Evolutionary conservation across 345 rosid genomes (phyloP), one percentile per base, ranked within the genome.

Genomic region (Pistacia integerrima): DNA sequence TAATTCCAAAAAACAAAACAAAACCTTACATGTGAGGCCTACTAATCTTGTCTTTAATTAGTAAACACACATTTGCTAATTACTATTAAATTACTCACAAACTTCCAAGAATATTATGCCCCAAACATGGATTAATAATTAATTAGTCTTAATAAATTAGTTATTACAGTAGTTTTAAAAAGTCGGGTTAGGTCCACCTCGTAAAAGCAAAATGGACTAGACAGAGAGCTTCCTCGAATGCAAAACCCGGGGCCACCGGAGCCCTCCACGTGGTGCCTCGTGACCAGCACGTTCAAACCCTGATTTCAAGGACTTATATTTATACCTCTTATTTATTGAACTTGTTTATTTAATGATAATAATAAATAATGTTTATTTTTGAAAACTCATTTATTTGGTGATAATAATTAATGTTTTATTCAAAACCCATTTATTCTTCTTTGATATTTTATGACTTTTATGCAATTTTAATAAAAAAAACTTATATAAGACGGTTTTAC

Each of bases 191-290:
- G 57, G 57, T 28, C 66, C 66, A 62, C 10, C 38, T 67, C 71
- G 71, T 11, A 67, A 41, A 36, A 61, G 49, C 74, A n/a, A 20
- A 55, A 41, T 7, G 9, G 73, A 30, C 61, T 36, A 10, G 30
- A 36, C 18, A 11, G 11, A 3, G 28, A 11, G 49, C 5, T 44
- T 44, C 57, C 65, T 67, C 11, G 63, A 70, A 48, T 14, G 76
- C 72, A 1, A 11, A 38, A 4, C 48, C 84, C 80, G 77, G 82
- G 81, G 72, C 80, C 83, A 74, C 80, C 77, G 85, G 82, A 78
- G 66, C 58, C 69, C 33, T 48, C 84, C 90, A 82, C 87, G 90
- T 83, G 88, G 79, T 56, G 69, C 88, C 85, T 79, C 85, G 87
- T 83, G 87, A 79, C 75, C 74, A 80, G 82, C 88, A 85, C 83